Percentiles rank a stretch among this genome's conserved stretches.
Evolutionary conservation across 192 early-diverging fungal genomes (phyloP).

Genomic region (Radiomyces spectabilis): DNA sequence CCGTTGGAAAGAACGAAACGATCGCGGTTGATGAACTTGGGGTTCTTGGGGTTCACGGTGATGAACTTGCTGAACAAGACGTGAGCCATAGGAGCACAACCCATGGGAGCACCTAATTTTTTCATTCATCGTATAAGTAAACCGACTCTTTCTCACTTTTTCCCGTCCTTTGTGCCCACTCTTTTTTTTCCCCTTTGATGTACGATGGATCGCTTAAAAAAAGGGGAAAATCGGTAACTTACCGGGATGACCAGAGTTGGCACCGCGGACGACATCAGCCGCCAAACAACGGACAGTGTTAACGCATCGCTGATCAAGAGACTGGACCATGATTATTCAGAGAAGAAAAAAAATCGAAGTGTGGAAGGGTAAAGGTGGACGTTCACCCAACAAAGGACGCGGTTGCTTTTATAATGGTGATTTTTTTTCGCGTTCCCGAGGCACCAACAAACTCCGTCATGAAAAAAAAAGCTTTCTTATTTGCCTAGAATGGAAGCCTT

Average conservation of each 20-base stretch:
- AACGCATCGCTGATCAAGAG: constrained; percentile 55
- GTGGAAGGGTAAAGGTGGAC: no score
- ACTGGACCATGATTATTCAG: constrained; percentile 20
- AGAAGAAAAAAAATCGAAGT: constrained; percentile 6
- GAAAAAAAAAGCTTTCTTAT: no score
- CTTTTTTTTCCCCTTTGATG: not conserved
- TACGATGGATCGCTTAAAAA: no score
- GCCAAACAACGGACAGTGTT: constrained; percentile 88
- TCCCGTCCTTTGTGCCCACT: not conserved
- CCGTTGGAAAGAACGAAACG: constrained; percentile 98
- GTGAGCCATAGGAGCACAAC: constrained; percentile 92
- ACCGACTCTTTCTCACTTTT: not conserved
- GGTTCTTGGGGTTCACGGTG: constrained; percentile 79
- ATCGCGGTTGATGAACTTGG: constrained; percentile 90
- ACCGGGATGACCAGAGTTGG: constrained; percentile 93
- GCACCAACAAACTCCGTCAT: no score
- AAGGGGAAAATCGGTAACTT: constrained; percentile 4
- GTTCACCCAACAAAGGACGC: no score
- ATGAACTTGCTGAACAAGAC: constrained; percentile 82
- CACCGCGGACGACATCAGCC: constrained; percentile 80
- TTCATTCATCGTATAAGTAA: not conserved
- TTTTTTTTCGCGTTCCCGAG: no score
- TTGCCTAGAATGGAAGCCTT: no score
- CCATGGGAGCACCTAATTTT: constrained; percentile 83
- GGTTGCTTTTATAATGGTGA: no score